Evolutionary conservation across 257 asterid genomes (phyloP).

Genomic region (Solanum neorickii): DNA sequence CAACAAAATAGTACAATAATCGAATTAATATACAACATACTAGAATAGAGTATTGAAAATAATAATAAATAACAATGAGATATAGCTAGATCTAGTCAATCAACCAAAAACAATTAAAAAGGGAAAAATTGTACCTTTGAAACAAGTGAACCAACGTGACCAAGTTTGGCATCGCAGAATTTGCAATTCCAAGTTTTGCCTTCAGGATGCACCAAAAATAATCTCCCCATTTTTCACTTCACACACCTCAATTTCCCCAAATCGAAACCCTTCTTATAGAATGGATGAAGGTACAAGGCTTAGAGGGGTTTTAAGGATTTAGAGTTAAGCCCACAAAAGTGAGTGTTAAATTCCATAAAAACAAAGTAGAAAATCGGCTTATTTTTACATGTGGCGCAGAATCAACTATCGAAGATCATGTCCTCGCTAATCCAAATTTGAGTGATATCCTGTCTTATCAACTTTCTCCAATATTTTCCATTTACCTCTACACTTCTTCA

Average conservation of each 20-base stretch:
- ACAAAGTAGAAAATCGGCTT: not conserved
- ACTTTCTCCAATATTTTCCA: not conserved
- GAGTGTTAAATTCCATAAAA: not conserved
- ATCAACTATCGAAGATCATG: no score
- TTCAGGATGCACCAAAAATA: constrained; percentile 51
- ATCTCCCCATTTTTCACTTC: constrained; percentile 50
- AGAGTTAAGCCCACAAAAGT: not conserved
- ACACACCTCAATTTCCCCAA: not conserved
- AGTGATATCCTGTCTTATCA: no score
- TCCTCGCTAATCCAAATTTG: no score
- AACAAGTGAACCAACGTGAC: constrained; percentile 31
- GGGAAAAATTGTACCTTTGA: constrained; percentile 25
- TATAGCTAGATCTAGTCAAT: not conserved
- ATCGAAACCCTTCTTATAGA: not conserved
- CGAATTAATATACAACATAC: no score
- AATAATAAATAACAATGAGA: no score
- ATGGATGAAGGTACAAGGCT: not conserved
- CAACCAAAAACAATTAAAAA: not conserved
- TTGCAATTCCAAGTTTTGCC: constrained; percentile 67
- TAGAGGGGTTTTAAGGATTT: not conserved
- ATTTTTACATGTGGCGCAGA: not conserved
- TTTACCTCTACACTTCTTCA: not conserved
- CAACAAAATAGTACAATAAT: no score
- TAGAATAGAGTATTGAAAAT: no score
- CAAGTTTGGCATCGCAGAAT: constrained; percentile 58